Conservation (phyloP, 2,329 filamentous ascomycete genomes). For the Hansfordia pulvinata region DNA sequence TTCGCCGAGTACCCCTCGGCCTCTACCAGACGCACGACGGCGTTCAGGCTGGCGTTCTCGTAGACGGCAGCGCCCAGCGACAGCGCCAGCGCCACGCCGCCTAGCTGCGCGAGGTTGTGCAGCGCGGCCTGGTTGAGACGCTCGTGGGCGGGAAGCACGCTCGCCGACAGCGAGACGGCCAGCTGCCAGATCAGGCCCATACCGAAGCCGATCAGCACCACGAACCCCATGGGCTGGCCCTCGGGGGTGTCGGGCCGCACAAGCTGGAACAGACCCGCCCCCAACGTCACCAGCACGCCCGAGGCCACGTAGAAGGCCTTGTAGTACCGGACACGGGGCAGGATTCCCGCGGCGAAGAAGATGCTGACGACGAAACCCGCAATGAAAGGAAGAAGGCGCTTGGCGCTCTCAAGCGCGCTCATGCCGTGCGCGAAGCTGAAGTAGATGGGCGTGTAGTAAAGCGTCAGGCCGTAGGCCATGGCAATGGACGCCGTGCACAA, state of each 20-base stretch:
- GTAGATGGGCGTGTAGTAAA: slow-evolving; percentile 39
- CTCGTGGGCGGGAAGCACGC: not conserved
- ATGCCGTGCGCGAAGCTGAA: slow-evolving; percentile 34
- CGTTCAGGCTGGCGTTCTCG: not conserved
- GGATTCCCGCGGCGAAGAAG: slow-evolving; percentile 17
- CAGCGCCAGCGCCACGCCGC: not conserved
- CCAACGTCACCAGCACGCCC: slow-evolving; percentile 15
- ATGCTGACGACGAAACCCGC: slow-evolving; percentile 17
- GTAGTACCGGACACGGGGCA: slow-evolving; percentile 19
- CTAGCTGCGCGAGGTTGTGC: slow-evolving; percentile 1
- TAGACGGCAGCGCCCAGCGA: not conserved
- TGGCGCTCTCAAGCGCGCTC: slow-evolving; percentile 20
- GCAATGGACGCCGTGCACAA: slow-evolving; percentile 21
- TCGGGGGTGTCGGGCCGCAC: slow-evolving; percentile 5
- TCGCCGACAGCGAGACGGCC: not conserved
- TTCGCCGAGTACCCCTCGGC: too few relatives aligned
- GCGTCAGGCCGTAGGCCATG: slow-evolving; percentile 21
- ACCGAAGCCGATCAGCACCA: not conserved
- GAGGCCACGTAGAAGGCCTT: slow-evolving; percentile 17
- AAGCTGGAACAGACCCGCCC: slow-evolving; percentile 12
- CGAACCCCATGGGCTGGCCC: not conserved
- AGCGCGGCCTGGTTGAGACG: not conserved
- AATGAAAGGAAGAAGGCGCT: slow-evolving; percentile 26
- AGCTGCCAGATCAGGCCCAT: not conserved
- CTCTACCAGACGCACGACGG: too few relatives aligned